These are phyloP conservation scores for Talaromyces marneffei DNA, from an alignment of 2,329 filamentous ascomycete species.

Conservation along the genomic window DNA sequence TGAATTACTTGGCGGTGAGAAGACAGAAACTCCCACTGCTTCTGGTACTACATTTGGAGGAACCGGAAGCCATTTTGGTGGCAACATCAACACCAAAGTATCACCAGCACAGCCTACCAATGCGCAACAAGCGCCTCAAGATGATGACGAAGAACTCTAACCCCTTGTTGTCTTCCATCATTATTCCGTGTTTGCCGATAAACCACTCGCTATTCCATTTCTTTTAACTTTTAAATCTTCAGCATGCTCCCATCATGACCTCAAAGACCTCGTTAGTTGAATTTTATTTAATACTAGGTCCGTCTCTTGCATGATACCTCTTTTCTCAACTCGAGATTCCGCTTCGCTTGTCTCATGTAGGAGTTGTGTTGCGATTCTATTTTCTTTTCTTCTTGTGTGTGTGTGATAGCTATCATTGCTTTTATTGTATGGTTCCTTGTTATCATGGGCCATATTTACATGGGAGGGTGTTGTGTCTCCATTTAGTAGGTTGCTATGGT, in stretches of 20 bases:
- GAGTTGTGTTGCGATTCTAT: neutral
- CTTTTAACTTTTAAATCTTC: neutral
- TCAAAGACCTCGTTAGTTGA: neutral
- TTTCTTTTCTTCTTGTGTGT: neutral
- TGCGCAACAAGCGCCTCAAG: neutral
- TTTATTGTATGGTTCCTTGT: neutral
- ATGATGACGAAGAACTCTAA: constrained; percentile 14
- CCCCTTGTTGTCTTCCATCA: neutral
- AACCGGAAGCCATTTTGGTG: constrained; percentile 13
- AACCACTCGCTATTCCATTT: neutral
- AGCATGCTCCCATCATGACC: neutral
- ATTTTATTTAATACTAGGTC: neutral
- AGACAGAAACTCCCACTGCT: constrained; percentile 1
- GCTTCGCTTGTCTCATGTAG: neutral
- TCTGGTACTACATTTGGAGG: constrained; percentile 13
- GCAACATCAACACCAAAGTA: constrained; percentile 7
- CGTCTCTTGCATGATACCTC: constrained; percentile 4
- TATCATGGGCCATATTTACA: neutral
- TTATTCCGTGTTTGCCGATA: neutral
- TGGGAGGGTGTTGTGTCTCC: neutral
- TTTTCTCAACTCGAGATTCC: neutral
- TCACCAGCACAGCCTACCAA: neutral
- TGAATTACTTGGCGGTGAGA: constrained; percentile 23
- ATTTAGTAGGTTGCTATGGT: neutral
- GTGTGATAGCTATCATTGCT: neutral